These are phyloP conservation scores for Phytophthora fragariae DNA, from an alignment of 352 stramenopile genomes.

Conservation along the genomic window DNA sequence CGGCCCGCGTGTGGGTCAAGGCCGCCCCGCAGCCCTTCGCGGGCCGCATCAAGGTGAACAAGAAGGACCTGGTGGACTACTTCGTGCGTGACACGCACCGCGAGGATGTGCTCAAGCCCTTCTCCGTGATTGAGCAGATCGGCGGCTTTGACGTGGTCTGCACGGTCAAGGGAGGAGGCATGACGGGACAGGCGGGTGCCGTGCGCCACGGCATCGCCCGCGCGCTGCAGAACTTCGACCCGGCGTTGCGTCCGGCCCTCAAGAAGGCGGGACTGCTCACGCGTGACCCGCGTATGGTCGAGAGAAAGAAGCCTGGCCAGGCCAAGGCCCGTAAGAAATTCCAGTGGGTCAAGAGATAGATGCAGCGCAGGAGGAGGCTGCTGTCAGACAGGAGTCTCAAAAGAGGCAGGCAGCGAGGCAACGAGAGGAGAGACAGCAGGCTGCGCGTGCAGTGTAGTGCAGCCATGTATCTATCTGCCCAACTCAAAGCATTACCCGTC, in stretches of 20 bases:
- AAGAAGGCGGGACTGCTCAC: conserved; percentile 95
- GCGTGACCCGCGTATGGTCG: conserved; percentile 95
- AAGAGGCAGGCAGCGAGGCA: conserved; percentile 18
- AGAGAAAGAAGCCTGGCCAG: conserved; percentile 97
- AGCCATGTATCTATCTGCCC: conserved; percentile 12
- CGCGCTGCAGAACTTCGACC: conserved; percentile 95
- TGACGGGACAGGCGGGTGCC: conserved; percentile 94
- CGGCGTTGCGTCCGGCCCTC: conserved; percentile 90
- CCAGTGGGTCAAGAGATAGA: conserved; percentile 98
- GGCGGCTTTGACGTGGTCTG: conserved; percentile 93
- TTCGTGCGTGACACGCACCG: conserved; percentile 92
- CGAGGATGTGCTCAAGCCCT: conserved; percentile 89
- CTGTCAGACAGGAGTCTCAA: conserved; percentile 23
- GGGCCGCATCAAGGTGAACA: conserved; percentile 94
- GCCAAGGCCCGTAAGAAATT: conserved; percentile 97
- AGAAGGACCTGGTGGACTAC: conserved; percentile 94
- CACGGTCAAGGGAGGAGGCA: conserved; percentile 93
- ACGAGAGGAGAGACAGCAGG: conserved; percentile 8
- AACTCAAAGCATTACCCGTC: conserved; percentile 25
- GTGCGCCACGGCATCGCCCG: conserved; percentile 94
- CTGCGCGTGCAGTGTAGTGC: conserved; percentile 3
- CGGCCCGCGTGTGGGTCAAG: conserved; percentile 95
- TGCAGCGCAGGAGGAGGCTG: conserved; percentile 21
- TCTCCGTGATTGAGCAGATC: conserved; percentile 72
- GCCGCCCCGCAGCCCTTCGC: conserved; percentile 72